These are phyloP conservation scores for Saposhnikovia divaricata DNA, from an alignment of 129 eudicot genomes.

Conservation along the genomic window DNA sequence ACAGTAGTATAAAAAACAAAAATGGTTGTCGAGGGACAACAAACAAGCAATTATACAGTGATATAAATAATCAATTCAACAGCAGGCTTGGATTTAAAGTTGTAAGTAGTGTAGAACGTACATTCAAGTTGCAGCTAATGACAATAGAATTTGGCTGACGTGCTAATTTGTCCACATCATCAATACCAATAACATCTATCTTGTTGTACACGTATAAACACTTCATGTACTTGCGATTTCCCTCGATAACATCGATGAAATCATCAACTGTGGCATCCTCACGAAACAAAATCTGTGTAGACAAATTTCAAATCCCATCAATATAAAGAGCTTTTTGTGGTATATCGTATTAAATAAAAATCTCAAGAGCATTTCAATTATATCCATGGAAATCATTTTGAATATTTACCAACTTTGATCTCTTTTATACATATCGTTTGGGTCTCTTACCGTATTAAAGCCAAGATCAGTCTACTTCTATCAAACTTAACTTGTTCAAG, in stretches of 20 bases:
- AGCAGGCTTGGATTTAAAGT: not conserved
- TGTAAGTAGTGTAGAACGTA: not conserved
- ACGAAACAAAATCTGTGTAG: conserved; percentile 51
- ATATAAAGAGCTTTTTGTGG: not conserved
- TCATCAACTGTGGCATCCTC: conserved; percentile 99
- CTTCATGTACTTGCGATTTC: conserved; percentile 96
- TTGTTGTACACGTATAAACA: conserved; percentile 98
- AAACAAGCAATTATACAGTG: not conserved
- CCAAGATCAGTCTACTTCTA: not conserved
- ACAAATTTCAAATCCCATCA: not conserved
- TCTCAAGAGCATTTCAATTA: not conserved
- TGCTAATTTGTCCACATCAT: conserved; percentile 93
- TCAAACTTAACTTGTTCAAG: not conserved
- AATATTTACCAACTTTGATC: not conserved
- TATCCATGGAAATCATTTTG: not conserved
- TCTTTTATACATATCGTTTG: not conserved
- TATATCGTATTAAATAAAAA: not conserved
- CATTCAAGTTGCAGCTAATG: conserved; percentile 89
- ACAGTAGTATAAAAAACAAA: not conserved
- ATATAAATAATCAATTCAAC: not conserved
- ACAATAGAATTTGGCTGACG: conserved; percentile 93
- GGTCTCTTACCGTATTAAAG: not conserved
- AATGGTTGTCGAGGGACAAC: not conserved
- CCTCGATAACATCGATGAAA: conserved; percentile 96
- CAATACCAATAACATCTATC: conserved; percentile 98